These are phyloP conservation scores for Pythium angustatum DNA, from an alignment of 352 stramenopile species.

Conservation along the genomic window DNA sequence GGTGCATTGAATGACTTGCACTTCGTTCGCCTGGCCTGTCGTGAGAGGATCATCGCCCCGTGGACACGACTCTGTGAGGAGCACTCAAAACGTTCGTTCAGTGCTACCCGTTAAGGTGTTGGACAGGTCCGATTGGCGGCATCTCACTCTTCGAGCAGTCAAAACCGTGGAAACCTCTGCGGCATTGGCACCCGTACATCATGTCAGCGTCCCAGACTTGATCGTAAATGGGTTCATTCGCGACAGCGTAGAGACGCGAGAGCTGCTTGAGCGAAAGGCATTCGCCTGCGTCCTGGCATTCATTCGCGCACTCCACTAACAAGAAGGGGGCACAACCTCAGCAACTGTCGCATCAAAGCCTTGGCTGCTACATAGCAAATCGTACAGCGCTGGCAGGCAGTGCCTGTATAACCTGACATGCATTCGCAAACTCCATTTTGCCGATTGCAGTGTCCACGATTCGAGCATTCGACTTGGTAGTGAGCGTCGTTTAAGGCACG, in stretches of 20 bases:
- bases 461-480: slow-evolving; percentile 74
- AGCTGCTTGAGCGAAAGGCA: slow-evolving; percentile 74
- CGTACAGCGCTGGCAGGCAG: slow-evolving; percentile 69
- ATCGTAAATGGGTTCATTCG: slow-evolving; percentile 54
- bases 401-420: slow-evolving; percentile 68
- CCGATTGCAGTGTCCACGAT: slow-evolving; percentile 68
- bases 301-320: slow-evolving; percentile 52
- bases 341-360: background rate
- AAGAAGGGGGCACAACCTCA: slow-evolving; percentile 28
- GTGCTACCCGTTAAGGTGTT: background rate
- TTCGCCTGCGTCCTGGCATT: slow-evolving; percentile 47
- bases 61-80: slow-evolving; percentile 51
- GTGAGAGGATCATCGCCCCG: slow-evolving; percentile 88
- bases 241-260: slow-evolving; percentile 44
- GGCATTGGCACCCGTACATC: slow-evolving; percentile 90
- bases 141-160: slow-evolving; percentile 77
- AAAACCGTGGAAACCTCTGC: slow-evolving; percentile 72
- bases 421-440: slow-evolving; percentile 53
- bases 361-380: background rate
- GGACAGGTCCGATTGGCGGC: slow-evolving; percentile 2
- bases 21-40: slow-evolving; percentile 79
- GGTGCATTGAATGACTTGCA: slow-evolving; percentile 81
- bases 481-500: slow-evolving; percentile 54
- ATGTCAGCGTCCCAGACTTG: slow-evolving; percentile 65
- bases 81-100: background rate